Base-by-base conservation (phyloP, 2,329 filamentous ascomycete species). In the Scytalidium sp. region DNA sequence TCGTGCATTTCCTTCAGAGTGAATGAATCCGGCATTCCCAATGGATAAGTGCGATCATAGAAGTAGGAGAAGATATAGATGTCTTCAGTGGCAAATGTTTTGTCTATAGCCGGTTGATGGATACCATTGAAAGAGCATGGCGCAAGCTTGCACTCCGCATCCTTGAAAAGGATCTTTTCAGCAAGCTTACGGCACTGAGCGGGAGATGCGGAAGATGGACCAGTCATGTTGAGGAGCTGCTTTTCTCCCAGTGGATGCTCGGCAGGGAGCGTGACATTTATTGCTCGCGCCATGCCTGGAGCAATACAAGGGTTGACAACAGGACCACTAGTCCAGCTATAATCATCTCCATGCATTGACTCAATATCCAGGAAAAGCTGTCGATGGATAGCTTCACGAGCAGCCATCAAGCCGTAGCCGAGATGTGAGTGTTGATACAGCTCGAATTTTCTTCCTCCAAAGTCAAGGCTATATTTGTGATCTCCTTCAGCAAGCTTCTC, bases 101-200 rank as follows among this genome's bases (percentile, higher is more conserved):
- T 96, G 60, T 84, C 85, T 43, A 99, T 79, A 19, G 88, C 86
- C 9, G 94, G 94, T 70, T 99, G 94, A 73, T 99, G 90, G 23
- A 99, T 84, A 56, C 94, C 94, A 68, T 96, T 96, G 83, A 99
- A 99, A 1, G 94, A 96, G 76, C 94, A 99, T n/a, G 94, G 94
- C 0, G 88, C 81, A 44, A 97, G 74, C 55, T 79, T 78, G 75
- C 94, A 99, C 25, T 84, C 78, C 41, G 83, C 81, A 19, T 95
- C 90, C 74, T 99, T 99, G 64, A 87, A 81, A 41, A 99, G 79
- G 22, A 95, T 95, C 70, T 88, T 90, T 75, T 99, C 94, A 1
- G 92, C 88, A 45, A 97, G 75, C 55, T 83, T 85, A 55, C 94
- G 92, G 75, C 94, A 99, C 70, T 96, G 91, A 2, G 91, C 87